Base-by-base conservation (phyloP, 2,329 filamentous ascomycete species). In the Chalara sp. region DNA sequence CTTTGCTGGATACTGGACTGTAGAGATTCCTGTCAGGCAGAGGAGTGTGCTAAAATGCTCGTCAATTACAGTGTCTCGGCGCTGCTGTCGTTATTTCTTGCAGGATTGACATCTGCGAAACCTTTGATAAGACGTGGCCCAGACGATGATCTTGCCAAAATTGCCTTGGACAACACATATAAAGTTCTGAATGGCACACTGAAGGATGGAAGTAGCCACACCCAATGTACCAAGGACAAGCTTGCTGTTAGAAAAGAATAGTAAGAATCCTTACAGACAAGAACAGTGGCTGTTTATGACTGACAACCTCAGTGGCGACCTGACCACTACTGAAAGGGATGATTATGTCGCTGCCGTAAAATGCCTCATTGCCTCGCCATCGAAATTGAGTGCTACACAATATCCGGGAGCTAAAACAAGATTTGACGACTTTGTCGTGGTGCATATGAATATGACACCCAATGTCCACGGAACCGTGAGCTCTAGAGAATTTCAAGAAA, bases 371-470 rank as follows among this genome's bases (percentile, higher is more conserved):
- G 55, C 53, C 12, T 61, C 61, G 41, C 58, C 61, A 5, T 60
- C 66, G 4, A 60, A 58, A n/a, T 62, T 64, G 6, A 63, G 63
- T 28, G 49, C 55, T 13, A 56, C 51, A 65, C 61, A 56, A 6
- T 44, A 48, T 33, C 54, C 55, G 6, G 57, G 57, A n/a, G 55
- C 44, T 6, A 53, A 49, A 21, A 51, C 49, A 28, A 46, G 55
- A 32, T 71, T 30, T 13, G 68, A 70, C 56, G 70, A 72, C 55
- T 57, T 59, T 45, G 65, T 68, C 4, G 67, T 62, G 2, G 58
- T 61, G 6, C 70, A 72, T 46, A 64, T 67, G 46, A 62, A 66
- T 50, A 57, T 61, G 35, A 68, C 67, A 6, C 30, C 47, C 4
- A 47, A 31, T 10, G 53, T 60, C 8, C 58, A 60, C 42, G 46